Conservation (phyloP, 768 basidiomycete genomes). For the Kwoniella bestiolae region DNA sequence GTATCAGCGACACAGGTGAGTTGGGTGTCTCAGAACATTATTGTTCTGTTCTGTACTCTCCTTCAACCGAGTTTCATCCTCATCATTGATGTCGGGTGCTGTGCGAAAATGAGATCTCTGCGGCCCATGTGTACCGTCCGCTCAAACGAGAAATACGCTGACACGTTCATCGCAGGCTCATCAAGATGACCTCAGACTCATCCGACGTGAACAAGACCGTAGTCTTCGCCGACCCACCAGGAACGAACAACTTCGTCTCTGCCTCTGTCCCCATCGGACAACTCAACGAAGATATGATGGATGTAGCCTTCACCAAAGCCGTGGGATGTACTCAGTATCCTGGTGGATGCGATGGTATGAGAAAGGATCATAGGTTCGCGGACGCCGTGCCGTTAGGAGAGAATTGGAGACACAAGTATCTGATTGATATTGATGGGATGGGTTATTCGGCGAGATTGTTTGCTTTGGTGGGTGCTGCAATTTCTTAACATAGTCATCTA, state of each 20-base stretch:
- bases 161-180: constrained; percentile 61
- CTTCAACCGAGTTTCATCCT: background rate
- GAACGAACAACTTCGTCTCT: constrained; percentile 66
- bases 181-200: constrained; percentile 74
- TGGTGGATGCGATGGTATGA: constrained; percentile 68
- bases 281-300: constrained; percentile 82
- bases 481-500: too few relatives aligned
- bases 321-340: constrained; percentile 74
- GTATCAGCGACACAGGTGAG: constrained; percentile 68
- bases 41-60: constrained; percentile 43
- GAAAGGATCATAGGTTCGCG: constrained; percentile 69
- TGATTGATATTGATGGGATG: constrained; percentile 93
- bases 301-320: constrained; percentile 80
- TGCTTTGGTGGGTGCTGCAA: constrained; percentile 55
- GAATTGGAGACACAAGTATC: constrained; percentile 92
- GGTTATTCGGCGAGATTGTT: constrained; percentile 87
- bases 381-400: constrained; percentile 78
- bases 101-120: too few relatives aligned
- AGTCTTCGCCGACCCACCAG: constrained; percentile 70
- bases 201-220: constrained; percentile 66
- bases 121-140: too few relatives aligned
- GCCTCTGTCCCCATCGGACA: constrained; percentile 65
- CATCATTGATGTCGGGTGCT: too few relatives aligned
- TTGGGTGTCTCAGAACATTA: background rate
- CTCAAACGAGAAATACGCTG: constrained; percentile 11